phyloP scores from a whole-genome alignment of 352 stramenopile genomes.

The Chrysophaeum taylorii region DNA sequence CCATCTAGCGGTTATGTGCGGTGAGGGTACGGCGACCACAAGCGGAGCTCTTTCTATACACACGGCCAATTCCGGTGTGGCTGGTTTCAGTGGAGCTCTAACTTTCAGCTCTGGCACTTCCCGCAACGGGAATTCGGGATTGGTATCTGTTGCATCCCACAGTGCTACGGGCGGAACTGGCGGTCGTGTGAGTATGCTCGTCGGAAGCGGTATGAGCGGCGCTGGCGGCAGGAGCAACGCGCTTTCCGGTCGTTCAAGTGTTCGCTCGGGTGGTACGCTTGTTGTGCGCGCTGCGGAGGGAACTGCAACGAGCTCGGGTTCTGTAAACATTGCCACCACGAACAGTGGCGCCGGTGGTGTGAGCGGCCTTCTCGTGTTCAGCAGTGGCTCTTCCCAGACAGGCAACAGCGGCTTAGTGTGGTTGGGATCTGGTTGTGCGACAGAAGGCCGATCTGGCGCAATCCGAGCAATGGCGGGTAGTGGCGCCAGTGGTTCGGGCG shows the following conservation, averaged over 20 bases:
- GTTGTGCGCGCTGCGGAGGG: neutral
- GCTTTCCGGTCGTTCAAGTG: no score
- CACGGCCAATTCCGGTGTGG: constrained; percentile 22
- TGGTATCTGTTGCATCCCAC: neutral
- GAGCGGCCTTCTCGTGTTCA: neutral
- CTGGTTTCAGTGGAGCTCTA: constrained; percentile 25
- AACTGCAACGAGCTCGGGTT: neutral
- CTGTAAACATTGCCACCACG: neutral
- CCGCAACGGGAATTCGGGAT: constrained; percentile 22
- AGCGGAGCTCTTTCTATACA: constrained; percentile 18
- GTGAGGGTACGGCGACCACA: constrained; percentile 19
- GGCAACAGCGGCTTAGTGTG: neutral
- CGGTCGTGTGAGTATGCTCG: constrained; percentile 13
- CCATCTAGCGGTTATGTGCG: constrained; percentile 23
- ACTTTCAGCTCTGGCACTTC: constrained; percentile 27
- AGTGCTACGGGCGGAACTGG: constrained; percentile 2
- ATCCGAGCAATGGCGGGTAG: neutral
- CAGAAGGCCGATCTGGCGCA: neutral
- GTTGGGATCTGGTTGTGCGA: neutral
- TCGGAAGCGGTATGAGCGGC: constrained; percentile 17
- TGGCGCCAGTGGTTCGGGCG: neutral
- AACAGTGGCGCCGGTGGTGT: neutral
- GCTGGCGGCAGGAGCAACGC: constrained; percentile 17
- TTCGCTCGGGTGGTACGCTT: no score
- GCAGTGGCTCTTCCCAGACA: neutral